Base-by-base conservation (phyloP, 345 rosid genomes). In the Sisymbrium irio region DNA sequence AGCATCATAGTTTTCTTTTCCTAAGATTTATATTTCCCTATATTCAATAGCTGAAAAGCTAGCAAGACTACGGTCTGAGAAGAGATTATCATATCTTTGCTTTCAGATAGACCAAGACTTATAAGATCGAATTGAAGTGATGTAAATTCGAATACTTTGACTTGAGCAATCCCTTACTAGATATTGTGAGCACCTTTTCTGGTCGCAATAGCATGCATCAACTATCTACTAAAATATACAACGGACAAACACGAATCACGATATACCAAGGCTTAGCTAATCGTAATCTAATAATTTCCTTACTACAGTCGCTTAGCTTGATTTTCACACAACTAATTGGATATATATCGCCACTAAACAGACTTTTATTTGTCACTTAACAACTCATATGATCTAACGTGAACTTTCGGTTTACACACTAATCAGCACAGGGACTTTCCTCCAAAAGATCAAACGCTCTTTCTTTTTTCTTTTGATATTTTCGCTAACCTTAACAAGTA, bases 101-200 rank as follows among this genome's bases (percentile, higher is more conserved):
- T 36, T 36, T 36, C 20, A 15, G 1, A 19, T 4, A 47, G 20
- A 18, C 11, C 2, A 6, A 53, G 3, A 27, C 13, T 12, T 49
- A 15, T 9, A 35, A 35, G n/a, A 20, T 39, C 18, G 33, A 60
- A 40, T 9, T 49, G 47, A 36, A 66, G 59, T 66, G 71, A 50
- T 49, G 55, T 42, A 69, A 69, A 56, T 13, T 42, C 64, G 64
- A 42, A 55, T 41, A 55, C 18, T 28, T 41, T 30, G 42, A 56
- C 54, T 5, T 41, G 17, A n/a, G 36, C 17, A 54, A 55, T 27
- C 14, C 41, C 41, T 54, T 41, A 3, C 39, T 7, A 17, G 54
- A 41, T 55, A 55, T 28, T 4, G 64, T 30, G 41, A 55, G 18
- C 42, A 55, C 30, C 54, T 41, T 55, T 40, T 30, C 41, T 28